Base-by-base conservation (phyloP, 1,139 yeast species). In the Kodamaea fungicola region DNA sequence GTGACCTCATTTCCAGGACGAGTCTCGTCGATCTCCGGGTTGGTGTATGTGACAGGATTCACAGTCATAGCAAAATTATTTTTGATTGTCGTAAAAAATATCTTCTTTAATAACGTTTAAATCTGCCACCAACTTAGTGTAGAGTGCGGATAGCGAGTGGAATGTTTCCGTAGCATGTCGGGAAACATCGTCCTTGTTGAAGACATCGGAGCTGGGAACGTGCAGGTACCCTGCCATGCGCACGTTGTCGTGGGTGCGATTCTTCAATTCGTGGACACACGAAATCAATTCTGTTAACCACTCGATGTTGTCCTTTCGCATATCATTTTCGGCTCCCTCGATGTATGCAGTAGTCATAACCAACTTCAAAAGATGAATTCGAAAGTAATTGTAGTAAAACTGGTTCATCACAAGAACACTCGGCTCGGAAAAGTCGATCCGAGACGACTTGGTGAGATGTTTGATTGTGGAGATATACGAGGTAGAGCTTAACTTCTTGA, bases 1-100 rank as follows among this genome's bases (percentile, higher is more conserved):
- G 49, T 41, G 1, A 74, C 76, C 12, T 47, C 52, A 7, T 69
- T 43, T 22, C 75, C 72, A 2, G 65, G 62, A 30, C 44, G 50
- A 24, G 32, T 34, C 40, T 40, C 42, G 30, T 31, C 24, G 31
- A 50, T 36, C 38, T 50, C 54, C 4, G 55, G 55, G 40, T 50
- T 50, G 26, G 30, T 39, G 38, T 50, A 49, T 7, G 32, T 38
- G 29, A 49, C 40, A 21, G 44, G 25, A 16, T 36, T 34, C 27
- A 44, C 34, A 5, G 47, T 43, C 47, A 43, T 43, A 19, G 21
- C 31, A 8, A 21, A 8, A 22, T 12, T 13, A 8, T 8, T 21
- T 19, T 12, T 27, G 19, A 9, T 24, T 24, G 27, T 34, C 38
- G 31, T 50, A 50, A 32, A 50, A 50, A 12, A 45, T 39, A 30